Percentiles rank a stretch among this genome's conserved stretches.
Evolutionary conservation across 257 asterid genomes (phyloP).

Genomic region (Striga asiatica): DNA sequence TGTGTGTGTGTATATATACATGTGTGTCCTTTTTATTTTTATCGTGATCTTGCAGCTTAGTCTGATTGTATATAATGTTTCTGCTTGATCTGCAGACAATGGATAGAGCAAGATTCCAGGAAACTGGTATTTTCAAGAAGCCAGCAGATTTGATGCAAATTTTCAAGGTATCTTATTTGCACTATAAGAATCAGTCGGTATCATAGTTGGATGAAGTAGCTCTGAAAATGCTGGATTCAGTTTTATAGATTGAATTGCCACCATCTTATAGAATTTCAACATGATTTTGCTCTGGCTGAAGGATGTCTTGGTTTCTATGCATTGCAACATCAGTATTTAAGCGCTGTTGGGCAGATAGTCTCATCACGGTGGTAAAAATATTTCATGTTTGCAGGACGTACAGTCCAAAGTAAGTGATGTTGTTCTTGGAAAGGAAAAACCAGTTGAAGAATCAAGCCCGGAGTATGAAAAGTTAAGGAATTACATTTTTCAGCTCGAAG

Average conservation of each 20-base stretch:
- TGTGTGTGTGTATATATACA: no score
- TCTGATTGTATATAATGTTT: slow-evolving; percentile 3
- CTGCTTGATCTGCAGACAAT: slow-evolving; percentile 48
- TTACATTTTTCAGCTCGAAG: slow-evolving; percentile 89
- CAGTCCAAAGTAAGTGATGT: slow-evolving; percentile 94
- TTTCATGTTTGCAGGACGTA: slow-evolving; percentile 55
- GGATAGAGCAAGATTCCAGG: slow-evolving; percentile 88
- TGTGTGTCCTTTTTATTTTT: neutral
- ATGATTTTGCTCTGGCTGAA: neutral
- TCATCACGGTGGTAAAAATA: slow-evolving; percentile 11
- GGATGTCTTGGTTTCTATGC: slow-evolving; percentile 10
- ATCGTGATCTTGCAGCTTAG: neutral
- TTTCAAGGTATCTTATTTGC: slow-evolving; percentile 50
- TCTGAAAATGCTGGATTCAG: neutral
- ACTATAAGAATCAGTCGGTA: slow-evolving; percentile 2
- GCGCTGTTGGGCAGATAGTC: neutral
- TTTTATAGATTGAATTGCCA: slow-evolving; percentile 11
- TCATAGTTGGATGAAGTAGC: neutral
- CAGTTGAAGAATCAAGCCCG: slow-evolving; percentile 85
- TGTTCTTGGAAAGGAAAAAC: slow-evolving; percentile 96
- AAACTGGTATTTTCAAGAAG: slow-evolving; percentile 73
- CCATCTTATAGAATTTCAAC: neutral
- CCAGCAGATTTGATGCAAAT: slow-evolving; percentile 85
- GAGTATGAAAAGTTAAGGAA: slow-evolving; percentile 85
- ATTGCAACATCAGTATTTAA: slow-evolving; percentile 8